Base-by-base conservation (phyloP, 768 basidiomycete species). In the Gloeopeniophorella convolvens region DNA sequence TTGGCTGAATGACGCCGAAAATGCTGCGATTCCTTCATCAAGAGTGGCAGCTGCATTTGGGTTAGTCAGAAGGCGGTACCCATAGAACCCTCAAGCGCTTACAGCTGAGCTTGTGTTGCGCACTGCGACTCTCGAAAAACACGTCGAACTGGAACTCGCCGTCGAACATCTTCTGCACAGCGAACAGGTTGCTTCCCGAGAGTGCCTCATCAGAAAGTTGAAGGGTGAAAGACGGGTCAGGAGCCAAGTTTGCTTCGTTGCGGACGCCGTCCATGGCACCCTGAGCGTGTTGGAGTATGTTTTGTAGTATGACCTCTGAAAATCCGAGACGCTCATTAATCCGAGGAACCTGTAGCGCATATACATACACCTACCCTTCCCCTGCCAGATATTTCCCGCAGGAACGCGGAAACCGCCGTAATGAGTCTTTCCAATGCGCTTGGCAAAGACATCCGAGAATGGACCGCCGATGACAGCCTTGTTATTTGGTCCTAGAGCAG, bases 131-230 rank as follows among this genome's bases (percentile, higher is more conserved):
- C 59, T 96, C 90, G 61, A 83, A 96, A 65, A 84, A 82, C 13
- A 97, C 75, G 59, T 98, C 95, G 62, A 94, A 92, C 50, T 86
- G 79, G 69, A 95, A 97, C 24, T 77, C 72, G 1, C 89, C 91
- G 10, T 89, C 83, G 54, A 86, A 91, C 4, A 72, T 72, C 63
- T 92, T 94, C 65, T 98, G 94, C 40, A 94, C 75, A 10, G 86
- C 92, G 61, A 76, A 92, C 23, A 96, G 72, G 61, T 92, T 95
- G 65, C 85, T 85, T 34, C 75, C 77, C 11, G 76, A 73, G 47
- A 81, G 75, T 7, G 80, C 70, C 41, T 89, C 84, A 59, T 96
- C 83, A 2, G 88, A 76, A 3, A 96, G 69, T 33, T 82, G 82
- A 9, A 94, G 73, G 12, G 86, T 65, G 58, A 83, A 87, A 3